phyloP scores from a whole-genome alignment of 495 filamentous ascomycete genomes.

The Penicillium maclennaniae region DNA sequence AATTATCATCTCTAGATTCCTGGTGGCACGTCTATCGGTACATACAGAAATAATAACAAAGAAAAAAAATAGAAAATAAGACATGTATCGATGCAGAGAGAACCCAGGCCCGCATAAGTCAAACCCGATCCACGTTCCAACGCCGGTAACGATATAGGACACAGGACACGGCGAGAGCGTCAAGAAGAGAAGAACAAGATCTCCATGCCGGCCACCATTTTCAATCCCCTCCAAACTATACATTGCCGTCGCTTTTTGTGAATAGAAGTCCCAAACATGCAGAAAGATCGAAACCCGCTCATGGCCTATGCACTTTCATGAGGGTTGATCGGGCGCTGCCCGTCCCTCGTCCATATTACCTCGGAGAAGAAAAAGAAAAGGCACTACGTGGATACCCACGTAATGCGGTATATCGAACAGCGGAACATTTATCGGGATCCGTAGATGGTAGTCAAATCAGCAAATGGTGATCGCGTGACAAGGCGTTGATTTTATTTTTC shows the following conservation, averaged over 20 bases:
- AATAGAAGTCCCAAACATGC: slow-evolving; percentile 18
- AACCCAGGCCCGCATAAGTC: slow-evolving; percentile 20
- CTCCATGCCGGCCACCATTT: slow-evolving; percentile 13
- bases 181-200: slow-evolving; percentile 13
- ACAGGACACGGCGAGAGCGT: slow-evolving; percentile 26
- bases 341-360: slow-evolving; percentile 9
- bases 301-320: slow-evolving; percentile 8
- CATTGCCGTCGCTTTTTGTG: slow-evolving; percentile 25
- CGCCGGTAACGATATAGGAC: slow-evolving; percentile 32
- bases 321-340: slow-evolving; percentile 14
- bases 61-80: slow-evolving; percentile 17
- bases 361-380: slow-evolving; percentile 6
- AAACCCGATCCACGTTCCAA: slow-evolving; percentile 31
- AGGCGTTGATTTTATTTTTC: slow-evolving; percentile 20
- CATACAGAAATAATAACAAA: slow-evolving; percentile 28
- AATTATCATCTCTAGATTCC: slow-evolving; percentile 27
- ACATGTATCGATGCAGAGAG: slow-evolving; percentile 22
- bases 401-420: slow-evolving; percentile 11
- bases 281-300: slow-evolving; percentile 8
- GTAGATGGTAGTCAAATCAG: slow-evolving; percentile 9
- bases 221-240: slow-evolving; percentile 23
- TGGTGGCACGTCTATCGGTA: slow-evolving; percentile 29
- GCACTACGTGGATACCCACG: not conserved
- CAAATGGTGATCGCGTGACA: slow-evolving; percentile 8
- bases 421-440: slow-evolving; percentile 2